Evolutionary conservation across 768 basidiomycete species (phyloP).

Genomic region (Rhizopogon vesiculosus): DNA sequence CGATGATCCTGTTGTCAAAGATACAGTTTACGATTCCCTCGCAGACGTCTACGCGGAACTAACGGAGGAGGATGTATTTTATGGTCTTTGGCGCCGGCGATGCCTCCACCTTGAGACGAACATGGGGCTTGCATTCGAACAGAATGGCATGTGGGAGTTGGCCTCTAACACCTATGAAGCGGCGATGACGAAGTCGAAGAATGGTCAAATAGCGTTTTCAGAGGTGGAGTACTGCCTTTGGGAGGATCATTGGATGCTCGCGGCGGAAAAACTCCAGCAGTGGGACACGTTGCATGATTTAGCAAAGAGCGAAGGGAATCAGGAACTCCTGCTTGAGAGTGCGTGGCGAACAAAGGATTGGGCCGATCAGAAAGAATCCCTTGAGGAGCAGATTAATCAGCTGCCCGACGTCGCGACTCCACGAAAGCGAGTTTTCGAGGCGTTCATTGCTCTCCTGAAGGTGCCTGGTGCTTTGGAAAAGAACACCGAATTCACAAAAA

Average conservation of each 20-base stretch:
- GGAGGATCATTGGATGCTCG: constrained; percentile 99
- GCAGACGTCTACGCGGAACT: constrained; percentile 95
- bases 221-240: constrained; percentile 96
- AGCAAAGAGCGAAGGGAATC: constrained; percentile 82
- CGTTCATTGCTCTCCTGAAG: constrained; percentile 86
- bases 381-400: constrained; percentile 78
- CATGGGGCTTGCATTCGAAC: constrained; percentile 83
- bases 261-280: constrained; percentile 94
- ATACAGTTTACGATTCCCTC: constrained; percentile 84
- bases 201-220: constrained; percentile 80
- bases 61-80: constrained; percentile 95
- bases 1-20: constrained; percentile 74
- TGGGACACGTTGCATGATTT: constrained; percentile 96
- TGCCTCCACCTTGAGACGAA: constrained; percentile 90
- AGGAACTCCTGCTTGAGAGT: constrained; percentile 90
- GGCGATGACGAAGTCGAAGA: constrained; percentile 82
- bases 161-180: constrained; percentile 84
- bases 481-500: constrained; percentile 82
- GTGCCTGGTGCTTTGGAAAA: constrained; percentile 77
- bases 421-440: constrained; percentile 95
- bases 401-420: constrained; percentile 89
- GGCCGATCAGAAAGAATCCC: constrained; percentile 68
- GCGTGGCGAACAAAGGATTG: constrained; percentile 95
- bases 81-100: constrained; percentile 91
- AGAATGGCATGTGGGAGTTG: constrained; percentile 96